Percentiles rank a stretch among this genome's conserved stretches.
Conservation (phyloP, 768 basidiomycete genomes). For the Tulasnella sp. region DNA sequence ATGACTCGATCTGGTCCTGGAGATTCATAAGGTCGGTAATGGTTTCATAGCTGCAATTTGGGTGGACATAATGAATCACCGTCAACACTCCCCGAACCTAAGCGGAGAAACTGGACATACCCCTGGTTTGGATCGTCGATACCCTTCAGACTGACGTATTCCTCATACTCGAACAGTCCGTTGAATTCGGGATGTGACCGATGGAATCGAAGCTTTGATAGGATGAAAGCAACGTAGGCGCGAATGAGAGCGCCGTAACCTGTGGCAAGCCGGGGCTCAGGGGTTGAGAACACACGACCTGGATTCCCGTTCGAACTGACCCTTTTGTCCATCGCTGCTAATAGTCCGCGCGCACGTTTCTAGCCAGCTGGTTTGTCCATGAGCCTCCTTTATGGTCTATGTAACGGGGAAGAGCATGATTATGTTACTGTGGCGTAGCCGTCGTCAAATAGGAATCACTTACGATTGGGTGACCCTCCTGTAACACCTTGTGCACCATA, state of each 20-base stretch:
- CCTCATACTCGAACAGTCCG: conserved; percentile 97
- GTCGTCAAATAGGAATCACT: conserved; percentile 29
- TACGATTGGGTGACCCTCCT: conserved; percentile 94
- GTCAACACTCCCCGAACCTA: no score
- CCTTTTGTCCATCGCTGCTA: conserved; percentile 62
- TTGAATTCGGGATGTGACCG: conserved; percentile 94
- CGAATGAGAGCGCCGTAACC: conserved; percentile 89
- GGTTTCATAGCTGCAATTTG: conserved; percentile 69
- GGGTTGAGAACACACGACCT: not conserved
- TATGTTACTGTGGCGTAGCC: not conserved
- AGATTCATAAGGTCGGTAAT: conserved; percentile 95
- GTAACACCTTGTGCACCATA: conserved; percentile 92
- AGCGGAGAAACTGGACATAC: no score
- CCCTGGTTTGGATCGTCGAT: conserved; percentile 99
- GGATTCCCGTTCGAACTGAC: conserved; percentile 30
- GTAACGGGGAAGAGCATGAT: conserved; percentile 17
- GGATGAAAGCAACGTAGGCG: conserved; percentile 90
- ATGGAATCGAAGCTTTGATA: conserved; percentile 93
- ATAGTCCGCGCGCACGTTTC: conserved; percentile 93
- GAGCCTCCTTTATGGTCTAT: conserved; percentile 92
- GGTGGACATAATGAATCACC: conserved; percentile 17
- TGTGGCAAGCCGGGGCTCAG: conserved; percentile 25
- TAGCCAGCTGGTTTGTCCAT: conserved; percentile 93
- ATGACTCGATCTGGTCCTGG: conserved; percentile 97
- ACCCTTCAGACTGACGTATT: conserved; percentile 92